These are phyloP conservation scores for Trametes versicolor DNA, from an alignment of 1,284 basidiomycete species.

Conservation along the genomic window DNA sequence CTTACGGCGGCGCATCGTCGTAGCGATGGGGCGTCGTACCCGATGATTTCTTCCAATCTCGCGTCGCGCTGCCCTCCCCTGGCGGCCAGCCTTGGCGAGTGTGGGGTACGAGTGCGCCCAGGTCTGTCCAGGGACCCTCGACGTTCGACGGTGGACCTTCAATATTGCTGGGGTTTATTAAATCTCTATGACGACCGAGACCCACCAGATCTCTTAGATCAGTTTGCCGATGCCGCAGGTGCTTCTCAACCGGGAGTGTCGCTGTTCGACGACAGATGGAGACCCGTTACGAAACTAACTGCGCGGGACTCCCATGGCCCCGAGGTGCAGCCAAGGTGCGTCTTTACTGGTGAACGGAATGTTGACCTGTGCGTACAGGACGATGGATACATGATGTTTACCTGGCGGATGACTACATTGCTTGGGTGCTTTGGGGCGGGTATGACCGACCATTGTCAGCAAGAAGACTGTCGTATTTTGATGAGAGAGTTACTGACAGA, in stretches of 20 bases:
- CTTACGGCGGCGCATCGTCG: neutral
- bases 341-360: neutral
- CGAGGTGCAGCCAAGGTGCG: neutral
- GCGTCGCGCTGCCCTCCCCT: neutral
- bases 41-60: neutral
- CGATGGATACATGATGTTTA: neutral
- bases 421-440: neutral
- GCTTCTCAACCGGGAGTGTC: neutral
- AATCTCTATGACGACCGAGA: conserved; percentile 10
- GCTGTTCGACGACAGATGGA: neutral
- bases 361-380: neutral
- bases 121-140: neutral
- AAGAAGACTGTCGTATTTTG: neutral
- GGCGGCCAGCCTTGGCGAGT: neutral
- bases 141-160: neutral
- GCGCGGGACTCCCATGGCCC: neutral
- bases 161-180: conserved; percentile 5
- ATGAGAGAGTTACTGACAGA: conserved; percentile 1
- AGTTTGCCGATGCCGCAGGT: neutral
- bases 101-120: neutral
- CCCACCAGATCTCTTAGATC: neutral
- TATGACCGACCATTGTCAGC: too few relatives aligned
- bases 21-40: neutral
- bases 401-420: neutral
- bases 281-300: conserved; percentile 6